Base-by-base conservation (phyloP, 139 green algal species). In the Yamagishiella unicocca region DNA sequence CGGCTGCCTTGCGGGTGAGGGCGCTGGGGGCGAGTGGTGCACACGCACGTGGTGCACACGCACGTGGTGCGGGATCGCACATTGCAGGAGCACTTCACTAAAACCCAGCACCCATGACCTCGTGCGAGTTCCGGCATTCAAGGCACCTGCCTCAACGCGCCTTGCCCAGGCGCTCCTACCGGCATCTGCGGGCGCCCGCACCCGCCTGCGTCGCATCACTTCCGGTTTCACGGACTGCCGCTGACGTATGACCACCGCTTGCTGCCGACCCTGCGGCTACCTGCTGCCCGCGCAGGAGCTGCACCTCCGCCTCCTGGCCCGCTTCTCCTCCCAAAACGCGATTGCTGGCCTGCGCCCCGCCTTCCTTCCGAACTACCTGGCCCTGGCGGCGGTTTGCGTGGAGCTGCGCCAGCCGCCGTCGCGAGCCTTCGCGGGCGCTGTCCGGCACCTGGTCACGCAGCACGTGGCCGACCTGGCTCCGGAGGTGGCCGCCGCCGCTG, bases 391-490 rank as follows among this genome's bases (percentile, higher is more conserved):
- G 14, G 79, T 85, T 0, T 42, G 61, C 58, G n/a, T 2, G 40
- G 61, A 85, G 61, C 58, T 85, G 29, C 14, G 4, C 40, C 17
- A 74, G 61, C 61, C 40, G 61, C 79, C 79, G 21, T 46, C 79
- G 29, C 79, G 79, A 14, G 58, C 79, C 42, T 85, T 85, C 14
- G 61, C 79, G 4, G 62, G 79, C 37, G 61, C 61, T 1, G 19
- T 85, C 1, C 79, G 79, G 40, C 40, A 85, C 42, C 38, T 85
- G 29, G 61, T 76, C 40, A 46, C 79, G 12, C 53, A 85, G 29
- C 29, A 75, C 40, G 79, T 76, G 40, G n/a, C 27, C 5, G 79
- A 75, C 0, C 37, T 46, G 27, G 29, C 19, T 24, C 29, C 77
- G 37, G 40, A 58, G 0, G 2, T 72, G 42, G 79, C 79, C 0